Conservation (phyloP, 805 yeast genomes). For the Starmerella riodocensis region DNA sequence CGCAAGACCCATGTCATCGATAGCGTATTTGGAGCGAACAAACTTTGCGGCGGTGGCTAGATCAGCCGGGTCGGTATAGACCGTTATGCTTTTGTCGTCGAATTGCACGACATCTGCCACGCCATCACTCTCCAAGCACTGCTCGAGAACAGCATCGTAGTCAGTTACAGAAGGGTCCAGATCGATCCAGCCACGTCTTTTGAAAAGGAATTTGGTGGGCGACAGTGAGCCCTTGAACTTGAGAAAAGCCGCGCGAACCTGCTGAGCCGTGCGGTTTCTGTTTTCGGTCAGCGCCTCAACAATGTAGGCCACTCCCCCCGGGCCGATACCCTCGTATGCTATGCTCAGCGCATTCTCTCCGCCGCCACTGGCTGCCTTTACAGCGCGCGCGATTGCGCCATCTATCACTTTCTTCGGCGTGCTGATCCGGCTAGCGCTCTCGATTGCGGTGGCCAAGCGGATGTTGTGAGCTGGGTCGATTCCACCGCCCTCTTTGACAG, state of each 20-base stretch:
- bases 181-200: constrained; percentile 59
- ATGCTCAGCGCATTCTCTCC: constrained; percentile 49
- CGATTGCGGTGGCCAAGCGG: constrained; percentile 57
- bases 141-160: constrained; percentile 62
- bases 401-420: constrained; percentile 79
- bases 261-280: constrained; percentile 65
- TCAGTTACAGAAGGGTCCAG: constrained; percentile 28
- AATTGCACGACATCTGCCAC: constrained; percentile 37
- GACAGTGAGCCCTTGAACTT: constrained; percentile 50
- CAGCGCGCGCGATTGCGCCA: constrained; percentile 58
- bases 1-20: constrained; percentile 59
- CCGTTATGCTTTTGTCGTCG: constrained; percentile 31
- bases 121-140: constrained; percentile 55
- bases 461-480: constrained; percentile 49
- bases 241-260: constrained; percentile 60
- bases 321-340: constrained; percentile 80
- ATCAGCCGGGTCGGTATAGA: constrained; percentile 52
- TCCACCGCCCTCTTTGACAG: constrained; percentile 57
- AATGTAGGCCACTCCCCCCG: constrained; percentile 77
- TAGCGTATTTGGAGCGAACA: constrained; percentile 43
- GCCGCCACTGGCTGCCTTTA: constrained; percentile 43
- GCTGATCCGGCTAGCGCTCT: constrained; percentile 60
- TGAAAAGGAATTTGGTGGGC: constrained; percentile 68
- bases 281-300: constrained; percentile 84
- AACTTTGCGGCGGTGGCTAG: constrained; percentile 48